Conservation (phyloP, 225 moss, liverwort and hornwort genomes). For the Lunularia cruciata region DNA sequence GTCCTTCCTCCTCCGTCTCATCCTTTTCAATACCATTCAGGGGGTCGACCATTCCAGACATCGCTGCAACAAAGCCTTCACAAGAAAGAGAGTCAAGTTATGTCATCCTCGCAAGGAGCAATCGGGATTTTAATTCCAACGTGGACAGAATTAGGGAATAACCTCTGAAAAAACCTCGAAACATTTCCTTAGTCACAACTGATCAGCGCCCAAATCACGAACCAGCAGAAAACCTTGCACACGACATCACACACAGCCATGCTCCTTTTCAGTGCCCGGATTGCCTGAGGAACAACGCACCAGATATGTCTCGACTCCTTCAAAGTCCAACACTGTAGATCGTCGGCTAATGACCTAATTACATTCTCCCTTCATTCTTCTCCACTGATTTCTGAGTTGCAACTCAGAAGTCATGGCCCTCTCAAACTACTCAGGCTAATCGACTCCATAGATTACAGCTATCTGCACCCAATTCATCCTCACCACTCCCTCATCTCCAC, state of each 20-base stretch:
- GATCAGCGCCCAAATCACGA: conserved; percentile 11
- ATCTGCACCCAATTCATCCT: conserved; percentile 5
- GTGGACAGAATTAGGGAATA: neutral
- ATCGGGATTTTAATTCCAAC: neutral
- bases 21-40: conserved; percentile 23
- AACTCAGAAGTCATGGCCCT: too few relatives aligned
- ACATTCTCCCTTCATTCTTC: neutral
- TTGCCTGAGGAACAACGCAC: conserved; percentile 11
- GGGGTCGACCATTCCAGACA: conserved; percentile 42
- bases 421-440: neutral
- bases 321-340: conserved; percentile 11
- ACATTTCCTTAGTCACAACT: conserved; percentile 1
- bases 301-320: conserved; percentile 4
- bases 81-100: neutral
- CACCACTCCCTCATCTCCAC: neutral
- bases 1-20: conserved; percentile 11
- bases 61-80: conserved; percentile 20
- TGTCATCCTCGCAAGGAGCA: neutral
- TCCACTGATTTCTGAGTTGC: neutral
- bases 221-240: conserved; percentile 3
- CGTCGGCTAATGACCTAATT: neutral
- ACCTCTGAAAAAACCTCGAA: conserved; percentile 19
- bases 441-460: too few relatives aligned
- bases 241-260: neutral
- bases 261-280: neutral